Evolutionary conservation across 1,284 basidiomycete genomes (phyloP).

Genomic region (Pascua guehoae): DNA sequence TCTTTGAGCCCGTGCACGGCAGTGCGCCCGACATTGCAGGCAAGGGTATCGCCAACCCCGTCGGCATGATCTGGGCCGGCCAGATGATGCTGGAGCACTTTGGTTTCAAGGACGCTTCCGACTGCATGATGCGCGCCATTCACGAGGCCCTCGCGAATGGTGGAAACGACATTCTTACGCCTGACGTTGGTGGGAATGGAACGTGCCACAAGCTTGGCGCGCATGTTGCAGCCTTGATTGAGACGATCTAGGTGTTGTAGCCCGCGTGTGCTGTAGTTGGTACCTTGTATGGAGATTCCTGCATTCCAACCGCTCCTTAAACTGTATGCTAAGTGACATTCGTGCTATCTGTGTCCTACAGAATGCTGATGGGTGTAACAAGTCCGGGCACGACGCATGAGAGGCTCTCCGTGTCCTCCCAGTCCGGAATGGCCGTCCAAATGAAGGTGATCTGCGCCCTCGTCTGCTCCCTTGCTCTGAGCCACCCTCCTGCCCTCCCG

Average conservation of each 20-base stretch:
- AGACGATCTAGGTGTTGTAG: not conserved
- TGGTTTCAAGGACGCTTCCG: conserved; percentile 56
- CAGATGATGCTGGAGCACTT: conserved; percentile 59
- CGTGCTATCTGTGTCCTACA: too few relatives aligned
- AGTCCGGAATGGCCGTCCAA: too few relatives aligned
- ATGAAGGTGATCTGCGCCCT: too few relatives aligned
- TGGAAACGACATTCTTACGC: conserved; percentile 60
- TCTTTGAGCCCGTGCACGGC: conserved; percentile 67
- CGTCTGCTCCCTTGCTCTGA: too few relatives aligned
- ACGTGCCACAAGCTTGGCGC: conserved; percentile 16
- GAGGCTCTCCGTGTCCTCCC: too few relatives aligned
- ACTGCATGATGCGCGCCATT: conserved; percentile 55
- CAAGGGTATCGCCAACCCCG: conserved; percentile 61
- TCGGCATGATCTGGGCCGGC: conserved; percentile 58
- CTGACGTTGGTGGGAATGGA: conserved; percentile 80
- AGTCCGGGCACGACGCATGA: too few relatives aligned
- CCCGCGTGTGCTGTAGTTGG: too few relatives aligned
- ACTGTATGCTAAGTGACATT: too few relatives aligned
- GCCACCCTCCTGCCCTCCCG: too few relatives aligned
- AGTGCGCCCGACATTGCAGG: conserved; percentile 85
- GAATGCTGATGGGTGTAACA: too few relatives aligned
- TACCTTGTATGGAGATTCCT: too few relatives aligned
- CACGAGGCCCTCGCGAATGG: conserved; percentile 45
- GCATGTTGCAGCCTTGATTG: conserved; percentile 23
- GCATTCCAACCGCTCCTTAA: too few relatives aligned